phyloP scores from a whole-genome alignment of 129 eudicot genomes.

The Flaveria bidentis region DNA sequence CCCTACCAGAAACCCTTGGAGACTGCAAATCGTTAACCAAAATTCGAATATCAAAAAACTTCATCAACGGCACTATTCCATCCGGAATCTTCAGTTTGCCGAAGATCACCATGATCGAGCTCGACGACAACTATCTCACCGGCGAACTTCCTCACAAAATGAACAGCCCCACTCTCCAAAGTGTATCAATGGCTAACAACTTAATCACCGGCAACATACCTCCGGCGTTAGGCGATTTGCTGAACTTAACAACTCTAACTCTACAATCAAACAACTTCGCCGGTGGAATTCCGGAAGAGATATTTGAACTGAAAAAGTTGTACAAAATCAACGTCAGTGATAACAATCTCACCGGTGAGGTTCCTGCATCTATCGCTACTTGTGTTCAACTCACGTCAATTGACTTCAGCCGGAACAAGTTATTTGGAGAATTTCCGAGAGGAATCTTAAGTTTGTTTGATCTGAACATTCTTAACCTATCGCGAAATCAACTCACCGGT shows the following conservation, averaged over 20 bases:
- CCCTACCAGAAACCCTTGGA: conserved; percentile 70
- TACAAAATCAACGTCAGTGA: conserved; percentile 50
- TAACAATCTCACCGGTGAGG: conserved; percentile 54
- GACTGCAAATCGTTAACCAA: conserved; percentile 56
- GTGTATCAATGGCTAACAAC: conserved; percentile 57
- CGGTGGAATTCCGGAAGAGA: conserved; percentile 58
- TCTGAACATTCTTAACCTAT: conserved; percentile 59
- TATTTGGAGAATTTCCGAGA: conserved; percentile 59
- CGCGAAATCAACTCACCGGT: conserved; percentile 60
- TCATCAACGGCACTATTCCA: conserved; percentile 70
- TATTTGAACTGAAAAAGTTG: conserved; percentile 47
- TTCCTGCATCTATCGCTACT: conserved; percentile 51
- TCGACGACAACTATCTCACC: conserved; percentile 60
- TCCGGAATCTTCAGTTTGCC: conserved; percentile 68
- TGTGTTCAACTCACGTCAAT: conserved; percentile 49
- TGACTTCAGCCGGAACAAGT: conserved; percentile 69
- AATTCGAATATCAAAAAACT: conserved; percentile 55
- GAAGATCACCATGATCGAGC: conserved; percentile 52
- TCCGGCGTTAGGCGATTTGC: conserved; percentile 49
- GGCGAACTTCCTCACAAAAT: conserved; percentile 62
- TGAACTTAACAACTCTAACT: conserved; percentile 40
- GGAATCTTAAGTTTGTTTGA: conserved; percentile 42
- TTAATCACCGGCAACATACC: conserved; percentile 63
- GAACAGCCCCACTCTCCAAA: conserved; percentile 39
- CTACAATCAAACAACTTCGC: conserved; percentile 52